Evolutionary conservation across 2,329 filamentous ascomycete genomes (phyloP).

Genomic region (Erysiphe pisi): DNA sequence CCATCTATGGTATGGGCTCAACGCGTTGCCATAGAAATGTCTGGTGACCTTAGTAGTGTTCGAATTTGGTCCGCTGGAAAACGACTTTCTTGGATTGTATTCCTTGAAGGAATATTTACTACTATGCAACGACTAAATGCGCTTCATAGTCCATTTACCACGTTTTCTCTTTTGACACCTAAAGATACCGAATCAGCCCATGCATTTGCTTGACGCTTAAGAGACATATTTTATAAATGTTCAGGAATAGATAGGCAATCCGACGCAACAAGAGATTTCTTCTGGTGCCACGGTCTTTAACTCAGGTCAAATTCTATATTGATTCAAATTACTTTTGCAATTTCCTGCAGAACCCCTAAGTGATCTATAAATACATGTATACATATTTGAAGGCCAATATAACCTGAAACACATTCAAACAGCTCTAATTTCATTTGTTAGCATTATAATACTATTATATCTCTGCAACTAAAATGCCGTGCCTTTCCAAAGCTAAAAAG

Average conservation of each 20-base stretch:
- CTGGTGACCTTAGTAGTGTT: neutral
- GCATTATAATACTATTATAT: too few species aligned
- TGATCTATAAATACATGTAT: too few species aligned
- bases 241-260: neutral
- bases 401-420: too few species aligned
- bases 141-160: neutral
- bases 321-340: too few species aligned
- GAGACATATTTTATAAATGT: neutral
- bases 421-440: too few species aligned
- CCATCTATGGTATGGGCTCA: neutral
- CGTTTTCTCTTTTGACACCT: constrained; percentile 13
- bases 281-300: too few species aligned
- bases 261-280: neutral
- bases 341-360: too few species aligned
- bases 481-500: too few species aligned
- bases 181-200: neutral
- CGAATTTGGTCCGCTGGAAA: neutral
- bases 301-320: too few species aligned
- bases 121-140: constrained; percentile 14
- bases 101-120: constrained; percentile 17
- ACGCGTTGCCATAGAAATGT: neutral
- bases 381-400: too few species aligned
- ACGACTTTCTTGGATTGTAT: neutral
- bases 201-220: neutral
- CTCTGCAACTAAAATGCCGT: too few species aligned